Conservation (phyloP, 345 rosid species). For the Hypericum androsaemum region DNA sequence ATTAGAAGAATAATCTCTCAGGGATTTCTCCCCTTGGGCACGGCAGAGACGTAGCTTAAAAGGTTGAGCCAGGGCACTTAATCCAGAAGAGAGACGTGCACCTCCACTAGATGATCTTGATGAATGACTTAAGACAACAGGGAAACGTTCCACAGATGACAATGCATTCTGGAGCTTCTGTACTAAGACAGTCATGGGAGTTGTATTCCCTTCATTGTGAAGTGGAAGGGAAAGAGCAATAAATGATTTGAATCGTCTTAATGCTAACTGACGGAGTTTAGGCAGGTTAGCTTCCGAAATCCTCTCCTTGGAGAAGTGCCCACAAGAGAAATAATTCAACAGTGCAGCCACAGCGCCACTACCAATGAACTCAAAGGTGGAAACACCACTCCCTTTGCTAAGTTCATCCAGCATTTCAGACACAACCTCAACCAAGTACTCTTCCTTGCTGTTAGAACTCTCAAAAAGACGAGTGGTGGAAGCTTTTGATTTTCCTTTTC, state of each 20-base stretch:
- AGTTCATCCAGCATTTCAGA: constrained; percentile 81
- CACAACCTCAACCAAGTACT: constrained; percentile 62
- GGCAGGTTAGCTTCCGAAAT: constrained; percentile 64
- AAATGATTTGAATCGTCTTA: constrained; percentile 71
- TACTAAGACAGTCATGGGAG: constrained; percentile 74
- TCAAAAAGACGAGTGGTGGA: constrained; percentile 47
- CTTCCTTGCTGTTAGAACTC: constrained; percentile 61
- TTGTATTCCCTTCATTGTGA: constrained; percentile 31
- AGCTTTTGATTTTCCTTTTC: constrained; percentile 82
- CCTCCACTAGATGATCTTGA: constrained; percentile 79
- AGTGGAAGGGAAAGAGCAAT: constrained; percentile 67
- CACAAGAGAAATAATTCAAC: constrained; percentile 88
- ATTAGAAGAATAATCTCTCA: constrained; percentile 96
- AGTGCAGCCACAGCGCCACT: constrained; percentile 96
- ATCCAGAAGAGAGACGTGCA: constrained; percentile 94
- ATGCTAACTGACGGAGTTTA: constrained; percentile 77
- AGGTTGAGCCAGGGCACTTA: constrained; percentile 92
- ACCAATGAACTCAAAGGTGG: constrained; percentile 96
- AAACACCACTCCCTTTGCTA: constrained; percentile 94
- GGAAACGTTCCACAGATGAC: constrained; percentile 90
- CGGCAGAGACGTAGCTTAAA: constrained; percentile 91
- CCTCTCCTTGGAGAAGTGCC: constrained; percentile 73
- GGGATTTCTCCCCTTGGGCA: constrained; percentile 79
- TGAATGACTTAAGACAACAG: constrained; percentile 89
- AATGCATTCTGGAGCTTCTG: constrained; percentile 98